These are phyloP conservation scores for Solanum hybrid DNA, from an alignment of 305 asterid species.

Conservation along the genomic window DNA sequence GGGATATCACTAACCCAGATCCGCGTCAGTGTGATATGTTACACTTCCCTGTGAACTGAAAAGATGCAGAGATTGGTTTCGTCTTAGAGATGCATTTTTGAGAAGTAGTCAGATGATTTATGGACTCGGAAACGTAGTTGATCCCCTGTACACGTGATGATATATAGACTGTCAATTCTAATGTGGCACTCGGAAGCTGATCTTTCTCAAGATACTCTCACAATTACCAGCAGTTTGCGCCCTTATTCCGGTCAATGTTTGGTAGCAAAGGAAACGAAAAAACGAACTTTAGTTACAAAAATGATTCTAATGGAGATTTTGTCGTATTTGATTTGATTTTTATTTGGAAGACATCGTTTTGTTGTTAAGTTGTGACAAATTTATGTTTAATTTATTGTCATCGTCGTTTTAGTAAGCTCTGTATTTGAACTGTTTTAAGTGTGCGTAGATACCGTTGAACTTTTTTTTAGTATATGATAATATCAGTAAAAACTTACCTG, in stretches of 20 bases:
- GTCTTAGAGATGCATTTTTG: not conserved
- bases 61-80: not conserved
- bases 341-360: not conserved
- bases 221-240: not conserved
- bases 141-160: not conserved
- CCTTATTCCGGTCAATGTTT: not conserved
- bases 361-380: not conserved
- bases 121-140: not conserved
- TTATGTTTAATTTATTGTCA: not conserved
- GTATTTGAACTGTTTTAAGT: not conserved
- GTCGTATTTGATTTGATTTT: not conserved
- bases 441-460: not conserved
- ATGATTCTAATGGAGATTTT: not conserved
- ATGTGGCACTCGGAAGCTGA: not conserved
- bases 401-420: not conserved
- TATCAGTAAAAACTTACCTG: not conserved
- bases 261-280: not conserved
- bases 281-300: not conserved
- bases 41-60: not conserved
- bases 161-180: not conserved
- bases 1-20: constrained; percentile 14
- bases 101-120: not conserved
- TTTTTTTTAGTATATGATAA: not conserved
- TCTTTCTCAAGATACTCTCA: not conserved
- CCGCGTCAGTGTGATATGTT: not conserved